A percentile compares a stretch with the other conserved stretches of the same genome.
phyloP scores from a whole-genome alignment of 2,329 filamentous ascomycete genomes.

The Fusarium pseudocircinatum region DNA sequence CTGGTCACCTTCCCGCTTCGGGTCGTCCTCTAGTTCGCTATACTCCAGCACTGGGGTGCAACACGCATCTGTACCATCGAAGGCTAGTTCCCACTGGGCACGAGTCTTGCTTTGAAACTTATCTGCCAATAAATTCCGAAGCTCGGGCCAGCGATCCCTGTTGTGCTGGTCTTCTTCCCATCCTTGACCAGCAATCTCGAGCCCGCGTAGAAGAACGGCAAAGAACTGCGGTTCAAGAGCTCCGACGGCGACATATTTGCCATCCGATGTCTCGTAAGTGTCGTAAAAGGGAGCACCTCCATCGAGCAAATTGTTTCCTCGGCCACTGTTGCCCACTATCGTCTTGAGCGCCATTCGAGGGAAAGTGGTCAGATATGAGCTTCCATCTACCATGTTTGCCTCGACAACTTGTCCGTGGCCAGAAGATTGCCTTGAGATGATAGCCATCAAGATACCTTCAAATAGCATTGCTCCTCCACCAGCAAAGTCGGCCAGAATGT shows the following conservation, averaged over 20 bases:
- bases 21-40: constrained; percentile 68
- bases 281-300: constrained; percentile 89
- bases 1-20: constrained; percentile 71
- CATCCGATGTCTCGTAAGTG: constrained; percentile 85
- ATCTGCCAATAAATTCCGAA: constrained; percentile 68
- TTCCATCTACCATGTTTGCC: constrained; percentile 96
- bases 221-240: constrained; percentile 92
- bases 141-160: constrained; percentile 71
- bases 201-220: constrained; percentile 69
- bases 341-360: constrained; percentile 74
- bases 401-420: constrained; percentile 89
- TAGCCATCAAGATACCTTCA: constrained; percentile 81
- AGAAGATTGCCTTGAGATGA: constrained; percentile 70
- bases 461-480: constrained; percentile 87
- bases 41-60: constrained; percentile 88
- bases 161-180: constrained; percentile 68
- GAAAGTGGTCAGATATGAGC: constrained; percentile 80
- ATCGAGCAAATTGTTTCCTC: constrained; percentile 84
- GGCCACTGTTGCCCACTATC: constrained; percentile 67
- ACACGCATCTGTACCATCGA: constrained; percentile 92
- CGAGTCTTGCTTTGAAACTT: constrained; percentile 77
- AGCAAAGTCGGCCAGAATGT: constrained; percentile 90
- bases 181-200: constrained; percentile 65
- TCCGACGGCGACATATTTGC: constrained; percentile 86
- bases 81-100: constrained; percentile 83